phyloP scores from a whole-genome alignment of 257 asterid species.

The Ligustrum vulgare region DNA sequence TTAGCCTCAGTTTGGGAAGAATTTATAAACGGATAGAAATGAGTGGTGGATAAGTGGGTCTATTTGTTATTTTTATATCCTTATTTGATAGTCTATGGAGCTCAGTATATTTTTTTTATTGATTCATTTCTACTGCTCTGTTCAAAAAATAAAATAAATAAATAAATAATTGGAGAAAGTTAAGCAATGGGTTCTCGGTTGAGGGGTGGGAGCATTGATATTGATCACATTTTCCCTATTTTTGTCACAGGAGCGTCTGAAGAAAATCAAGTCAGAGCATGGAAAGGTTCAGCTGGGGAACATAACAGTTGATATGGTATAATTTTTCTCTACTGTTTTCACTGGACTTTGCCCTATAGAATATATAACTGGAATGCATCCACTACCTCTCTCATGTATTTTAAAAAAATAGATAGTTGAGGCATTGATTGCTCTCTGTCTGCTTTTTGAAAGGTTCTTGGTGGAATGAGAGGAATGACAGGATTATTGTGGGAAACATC shows the following conservation, averaged over 20 bases:
- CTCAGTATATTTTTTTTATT: too few relatives aligned
- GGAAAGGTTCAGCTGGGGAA: constrained; percentile 84
- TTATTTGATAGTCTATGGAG: too few relatives aligned
- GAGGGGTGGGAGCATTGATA: not conserved
- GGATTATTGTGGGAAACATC: constrained; percentile 99
- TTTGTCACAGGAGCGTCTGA: constrained; percentile 62
- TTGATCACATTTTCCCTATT: constrained; percentile 6
- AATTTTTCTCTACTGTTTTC: constrained; percentile 3
- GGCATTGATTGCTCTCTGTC: not conserved
- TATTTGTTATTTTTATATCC: not conserved
- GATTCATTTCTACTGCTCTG: not conserved
- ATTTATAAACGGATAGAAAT: too few relatives aligned
- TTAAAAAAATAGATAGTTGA: not conserved
- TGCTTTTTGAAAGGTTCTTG: constrained; percentile 64
- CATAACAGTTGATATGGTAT: constrained; percentile 89
- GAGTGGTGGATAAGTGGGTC: too few relatives aligned
- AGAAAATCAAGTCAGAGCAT: constrained; percentile 29
- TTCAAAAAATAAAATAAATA: too few relatives aligned
- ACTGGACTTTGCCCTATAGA: not conserved
- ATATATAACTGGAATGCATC: not conserved
- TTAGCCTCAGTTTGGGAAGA: too few relatives aligned
- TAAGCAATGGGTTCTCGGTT: not conserved
- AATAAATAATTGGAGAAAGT: too few relatives aligned
- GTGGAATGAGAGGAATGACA: constrained; percentile 99
- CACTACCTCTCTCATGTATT: not conserved